These are phyloP conservation scores for Primulina eburnea DNA, from an alignment of 257 asterid species.

Conservation along the genomic window DNA sequence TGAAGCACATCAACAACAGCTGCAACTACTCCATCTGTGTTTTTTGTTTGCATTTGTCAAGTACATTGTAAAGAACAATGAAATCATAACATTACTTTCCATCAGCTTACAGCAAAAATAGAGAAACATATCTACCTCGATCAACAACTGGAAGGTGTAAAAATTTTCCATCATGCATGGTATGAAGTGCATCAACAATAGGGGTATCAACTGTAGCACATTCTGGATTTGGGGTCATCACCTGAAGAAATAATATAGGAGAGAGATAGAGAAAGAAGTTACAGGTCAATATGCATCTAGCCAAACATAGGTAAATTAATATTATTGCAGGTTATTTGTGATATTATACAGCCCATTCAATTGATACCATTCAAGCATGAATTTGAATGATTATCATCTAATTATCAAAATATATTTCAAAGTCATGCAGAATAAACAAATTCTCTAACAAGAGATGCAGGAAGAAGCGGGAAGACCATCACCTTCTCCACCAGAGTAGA, in stretches of 20 bases:
- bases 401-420: constrained; percentile 1
- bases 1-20: constrained; percentile 90
- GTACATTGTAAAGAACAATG: constrained; percentile 4
- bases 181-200: constrained; percentile 93
- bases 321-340: background rate
- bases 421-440: background rate
- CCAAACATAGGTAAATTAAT: background rate
- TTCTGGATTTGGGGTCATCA: constrained; percentile 94
- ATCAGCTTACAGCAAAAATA: constrained; percentile 1
- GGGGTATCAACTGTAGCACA: constrained; percentile 83
- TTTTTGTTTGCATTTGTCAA: constrained; percentile 9
- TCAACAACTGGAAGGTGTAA: constrained; percentile 91
- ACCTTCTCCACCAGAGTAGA: constrained; percentile 87
- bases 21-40: constrained; percentile 72
- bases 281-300: constrained; percentile 8
- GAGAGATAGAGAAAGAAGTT: background rate
- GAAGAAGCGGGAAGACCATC: constrained; percentile 15
- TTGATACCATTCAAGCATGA: background rate
- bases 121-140: constrained; percentile 48
- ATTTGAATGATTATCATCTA: constrained; percentile 10
- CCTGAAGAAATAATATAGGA: constrained; percentile 43
- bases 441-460: constrained; percentile 11
- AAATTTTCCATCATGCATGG: constrained; percentile 89
- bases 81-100: background rate
- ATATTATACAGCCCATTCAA: constrained; percentile 14